Base-by-base conservation (phyloP, 306 rosid species). In the Sicyos baderoa region DNA sequence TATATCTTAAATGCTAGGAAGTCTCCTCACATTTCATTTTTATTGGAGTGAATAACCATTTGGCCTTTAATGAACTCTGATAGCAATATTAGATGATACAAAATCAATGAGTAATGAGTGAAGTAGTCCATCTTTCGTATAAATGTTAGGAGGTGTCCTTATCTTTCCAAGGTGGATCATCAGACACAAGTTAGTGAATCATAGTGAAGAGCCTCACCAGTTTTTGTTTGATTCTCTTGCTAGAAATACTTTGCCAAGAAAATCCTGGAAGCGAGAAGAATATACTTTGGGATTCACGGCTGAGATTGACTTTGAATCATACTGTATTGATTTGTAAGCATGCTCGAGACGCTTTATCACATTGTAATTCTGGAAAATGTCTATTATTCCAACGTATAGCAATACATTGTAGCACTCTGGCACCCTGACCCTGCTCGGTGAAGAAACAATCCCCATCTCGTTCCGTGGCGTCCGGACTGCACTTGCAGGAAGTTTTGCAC, bases 211-310 rank as follows among this genome's bases (percentile, higher is more conserved):
- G 14, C 8, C 22, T 72, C 25, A 15, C 75, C 75, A 55, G 45
- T 23, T 67, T 67, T 47, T 48, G 9, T 72, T 73, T 32, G 58
- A 54, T 25, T 77, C 79, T 62, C 63, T 78, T 9, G 77, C 58
- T 65, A 69, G 78, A 72, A 83, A 77, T 29, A 80, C 73, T 65
- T 68, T 53, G 52, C 74, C 57, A 49, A 80, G 71, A 70, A 83
- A 83, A 72, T 80, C 80, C 60, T 79, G 82, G 65, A 80, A 80
- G 18, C 87, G 84, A 69, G 71, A 50, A 52, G 84, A 77, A 66
- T 80, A 83, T 50, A 53, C 75, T 80, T 75, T 77, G 61, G 87
- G 84, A 51, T 83, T 83, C 58, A 83, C 75, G 9, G 84, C 60
- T 4, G 74, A 40, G 55, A 83, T 73, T 50, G 74, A 51, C 70